A percentile compares a stretch with the other conserved stretches of the same genome.
Evolutionary conservation across 208 protist genomes (phyloP).

Genomic region (Wallacemonas sp.): DNA sequence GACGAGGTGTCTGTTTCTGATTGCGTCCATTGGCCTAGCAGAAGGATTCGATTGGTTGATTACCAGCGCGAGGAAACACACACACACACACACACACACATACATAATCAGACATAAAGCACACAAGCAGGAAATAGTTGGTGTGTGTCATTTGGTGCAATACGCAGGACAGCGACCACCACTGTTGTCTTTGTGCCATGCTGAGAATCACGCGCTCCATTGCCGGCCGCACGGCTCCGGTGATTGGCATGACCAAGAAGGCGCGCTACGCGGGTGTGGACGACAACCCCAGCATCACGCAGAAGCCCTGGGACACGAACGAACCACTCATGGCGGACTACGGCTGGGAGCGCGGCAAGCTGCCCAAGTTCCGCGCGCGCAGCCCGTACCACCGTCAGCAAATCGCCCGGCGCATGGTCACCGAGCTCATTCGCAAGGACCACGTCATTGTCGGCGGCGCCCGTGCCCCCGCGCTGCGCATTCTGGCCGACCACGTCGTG

Average conservation of each 20-base stretch:
- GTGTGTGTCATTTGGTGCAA: too few relatives aligned
- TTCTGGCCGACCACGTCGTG: constrained; percentile 88
- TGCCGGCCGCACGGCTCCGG: constrained; percentile 56
- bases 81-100: too few relatives aligned
- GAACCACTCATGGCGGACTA: constrained; percentile 88
- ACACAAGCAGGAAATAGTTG: too few relatives aligned
- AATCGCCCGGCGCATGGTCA: constrained; percentile 90
- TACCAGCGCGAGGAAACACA: too few relatives aligned
- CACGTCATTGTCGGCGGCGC: constrained; percentile 89
- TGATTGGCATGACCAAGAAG: constrained; percentile 70
- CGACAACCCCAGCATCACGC: constrained; percentile 83
- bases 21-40: too few relatives aligned
- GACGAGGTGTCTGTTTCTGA: too few relatives aligned
- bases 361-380: constrained; percentile 83
- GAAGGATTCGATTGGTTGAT: too few relatives aligned
- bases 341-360: constrained; percentile 78
- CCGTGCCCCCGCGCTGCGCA: constrained; percentile 80
- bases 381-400: constrained; percentile 87
- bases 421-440: constrained; percentile 89
- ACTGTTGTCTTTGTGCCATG: constrained; percentile 43
- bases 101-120: too few relatives aligned
- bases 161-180: too few relatives aligned
- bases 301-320: constrained; percentile 67
- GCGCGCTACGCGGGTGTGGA: constrained; percentile 75
- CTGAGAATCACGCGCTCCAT: constrained; percentile 30